Conservation (phyloP, 2,329 filamentous ascomycete genomes). For the Ascochyta fabae region DNA sequence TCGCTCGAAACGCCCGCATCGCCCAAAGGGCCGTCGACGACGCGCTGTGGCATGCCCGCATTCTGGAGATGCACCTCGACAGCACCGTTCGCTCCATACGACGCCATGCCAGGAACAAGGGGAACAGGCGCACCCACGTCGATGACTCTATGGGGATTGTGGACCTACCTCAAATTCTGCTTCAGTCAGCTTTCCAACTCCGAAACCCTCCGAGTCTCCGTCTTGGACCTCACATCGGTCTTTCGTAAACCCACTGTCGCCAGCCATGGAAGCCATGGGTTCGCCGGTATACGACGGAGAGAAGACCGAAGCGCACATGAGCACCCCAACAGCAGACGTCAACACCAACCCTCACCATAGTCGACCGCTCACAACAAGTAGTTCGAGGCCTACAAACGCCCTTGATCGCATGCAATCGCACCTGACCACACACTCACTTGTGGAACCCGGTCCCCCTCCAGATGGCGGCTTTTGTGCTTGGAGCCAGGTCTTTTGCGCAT, state of each 20-base stretch:
- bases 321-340: constrained; percentile 9
- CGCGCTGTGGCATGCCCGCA: constrained; percentile 59
- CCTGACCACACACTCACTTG: constrained; percentile 41
- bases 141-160: constrained; percentile 8
- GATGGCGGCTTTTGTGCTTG: constrained; percentile 51
- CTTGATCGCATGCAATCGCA: constrained; percentile 42
- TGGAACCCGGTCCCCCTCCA: constrained; percentile 36
- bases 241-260: not conserved
- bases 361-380: constrained; percentile 19
- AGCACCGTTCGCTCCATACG: constrained; percentile 56
- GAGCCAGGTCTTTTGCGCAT: constrained; percentile 41
- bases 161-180: not conserved
- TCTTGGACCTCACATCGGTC: not conserved
- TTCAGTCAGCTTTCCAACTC: not conserved
- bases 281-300: constrained; percentile 8
- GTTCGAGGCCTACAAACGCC: constrained; percentile 21
- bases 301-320: constrained; percentile 13
- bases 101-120: constrained; percentile 58
- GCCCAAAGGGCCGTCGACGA: constrained; percentile 56
- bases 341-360: constrained; percentile 4
- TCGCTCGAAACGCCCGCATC: constrained; percentile 52
- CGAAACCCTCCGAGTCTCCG: too few species aligned
- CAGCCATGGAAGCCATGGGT: not conserved
- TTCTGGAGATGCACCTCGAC: constrained; percentile 58
- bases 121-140: constrained; percentile 56